Evolutionary conservation across 108 stramenopile species (phyloP), one percentile per base, ranked within the genome.

Genomic region (Fragilaria radians): DNA sequence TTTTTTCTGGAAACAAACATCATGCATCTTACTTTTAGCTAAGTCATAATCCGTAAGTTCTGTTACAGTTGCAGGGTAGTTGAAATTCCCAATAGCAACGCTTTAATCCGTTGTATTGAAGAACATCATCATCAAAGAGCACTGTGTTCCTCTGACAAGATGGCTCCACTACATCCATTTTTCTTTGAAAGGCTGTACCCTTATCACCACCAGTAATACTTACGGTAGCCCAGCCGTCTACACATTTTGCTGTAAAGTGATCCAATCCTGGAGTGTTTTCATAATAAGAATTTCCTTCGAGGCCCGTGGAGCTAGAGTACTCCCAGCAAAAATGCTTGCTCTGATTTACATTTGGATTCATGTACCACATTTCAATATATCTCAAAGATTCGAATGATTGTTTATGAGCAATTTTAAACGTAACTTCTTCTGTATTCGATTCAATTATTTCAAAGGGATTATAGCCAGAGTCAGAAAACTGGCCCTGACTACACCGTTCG

Each of bases 11-110:
- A n/a, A n/a, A n/a, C n/a, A n/a, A n/a, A n/a, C n/a, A n/a, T n/a
- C n/a, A n/a, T n/a, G n/a, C n/a, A n/a, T n/a, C n/a, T n/a, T n/a
- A n/a, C n/a, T n/a, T n/a, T n/a, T n/a, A n/a, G n/a, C n/a, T n/a
- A n/a, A n/a, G n/a, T n/a, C n/a, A n/a, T n/a, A n/a, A n/a, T n/a
- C n/a, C n/a, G n/a, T n/a, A n/a, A n/a, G n/a, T n/a, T n/a, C n/a
- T n/a, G n/a, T n/a, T 14, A 14, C 36, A 42, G 50, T 25, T 21
- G 22, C 50, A 51, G 7, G 50, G 50, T 7, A 51, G 7, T 7
- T n/a, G 22, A 21, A 51, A 25, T 21, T 51, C 50, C 50, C 50
- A 51, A 51, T 51, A 51, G 50, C 50, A 51, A 19, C 50, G 50
- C 50, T 51, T 51, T 7, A 51, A 25, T 9, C 23, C 23, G 19